These are phyloP conservation scores for Ocimum tenuiflorum DNA, from an alignment of 257 asterid species.

Conservation along the genomic window DNA sequence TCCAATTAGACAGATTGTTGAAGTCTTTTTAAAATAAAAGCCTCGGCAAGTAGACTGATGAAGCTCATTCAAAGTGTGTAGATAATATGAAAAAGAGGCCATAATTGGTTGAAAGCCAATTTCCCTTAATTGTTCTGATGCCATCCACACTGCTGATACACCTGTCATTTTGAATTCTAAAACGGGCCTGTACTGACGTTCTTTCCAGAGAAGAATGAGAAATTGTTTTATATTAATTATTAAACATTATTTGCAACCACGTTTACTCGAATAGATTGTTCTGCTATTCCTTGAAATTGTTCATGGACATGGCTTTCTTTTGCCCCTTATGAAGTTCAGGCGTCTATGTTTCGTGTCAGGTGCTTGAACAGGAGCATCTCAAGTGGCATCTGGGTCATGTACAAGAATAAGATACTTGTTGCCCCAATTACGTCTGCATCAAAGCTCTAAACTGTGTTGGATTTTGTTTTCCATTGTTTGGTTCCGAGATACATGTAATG, in stretches of 20 bases:
- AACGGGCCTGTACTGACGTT: no score
- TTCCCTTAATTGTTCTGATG: background rate
- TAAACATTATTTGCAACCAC: background rate
- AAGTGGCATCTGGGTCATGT: background rate
- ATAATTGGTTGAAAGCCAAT: conserved; percentile 2
- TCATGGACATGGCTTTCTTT: background rate
- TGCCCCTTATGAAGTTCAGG: background rate
- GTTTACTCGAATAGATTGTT: background rate
- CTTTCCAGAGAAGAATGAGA: background rate
- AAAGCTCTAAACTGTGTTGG: background rate
- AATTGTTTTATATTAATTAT: background rate
- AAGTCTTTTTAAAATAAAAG: background rate
- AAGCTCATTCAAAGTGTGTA: no score
- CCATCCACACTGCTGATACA: background rate
- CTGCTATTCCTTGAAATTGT: background rate
- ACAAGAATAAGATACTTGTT: conserved; percentile 13
- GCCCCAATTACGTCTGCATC: conserved; percentile 8
- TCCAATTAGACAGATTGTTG: background rate
- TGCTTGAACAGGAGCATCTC: conserved; percentile 16
- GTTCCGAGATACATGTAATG: conserved; percentile 6
- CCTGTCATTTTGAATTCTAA: no score
- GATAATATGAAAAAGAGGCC: background rate
- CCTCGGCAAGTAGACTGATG: no score
- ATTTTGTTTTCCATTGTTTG: background rate
- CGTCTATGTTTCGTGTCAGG: conserved; percentile 16